Base-by-base conservation (phyloP, 495 filamentous ascomycete genomes). In the Penicillium salamii region DNA sequence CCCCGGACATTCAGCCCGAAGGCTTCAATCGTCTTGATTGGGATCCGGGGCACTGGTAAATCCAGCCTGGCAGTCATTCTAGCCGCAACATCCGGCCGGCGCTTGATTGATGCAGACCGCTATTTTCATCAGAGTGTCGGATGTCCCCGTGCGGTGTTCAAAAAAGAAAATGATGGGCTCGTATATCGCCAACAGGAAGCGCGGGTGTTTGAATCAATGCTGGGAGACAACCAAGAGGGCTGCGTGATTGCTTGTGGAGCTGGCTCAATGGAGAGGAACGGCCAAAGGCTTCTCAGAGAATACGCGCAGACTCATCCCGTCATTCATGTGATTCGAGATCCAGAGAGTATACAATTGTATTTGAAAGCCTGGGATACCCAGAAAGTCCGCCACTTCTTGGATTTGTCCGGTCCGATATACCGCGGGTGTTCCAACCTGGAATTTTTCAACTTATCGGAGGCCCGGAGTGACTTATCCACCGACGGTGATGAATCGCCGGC, bases 51-150 rank as follows among this genome's bases (percentile, higher is more conserved):
- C 3, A 84, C 85, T 5, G 87, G 87, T 12, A 91, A 91, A 61
- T 83, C 86, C 5, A 89, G 84, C 14, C 73, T 92, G 9, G 87
- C 84, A 1, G 83, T 91, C 53, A 87, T 92, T 38, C 81, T 85
- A n/a, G 85, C 87, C 3, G 84, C 85, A 17, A 78, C 83, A 51
- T 83, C 86, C 13, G 80, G 81, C 12, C 78, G 86, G 11, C 80
- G 84, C 18, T 74, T 91, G 18, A 81, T 90, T 38, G 88, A 88
- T 46, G 79, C 82, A 42, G 87, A 90, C 57, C 76, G 80, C 50
- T 82, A 79, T 44, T 91, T 91, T 52, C 78, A 85, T 34, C 79
- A 87, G 39, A 67, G 74, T 1, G 86, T 83, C 1, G 85, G 87
- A 5, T 72, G 79, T 49, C 81, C 80, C 9, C 75, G 81, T 17